A percentile compares a stretch with the other conserved stretches of the same genome.
Conservation (phyloP, 2,329 filamentous ascomycete genomes). For the Sclerotinia minor region DNA sequence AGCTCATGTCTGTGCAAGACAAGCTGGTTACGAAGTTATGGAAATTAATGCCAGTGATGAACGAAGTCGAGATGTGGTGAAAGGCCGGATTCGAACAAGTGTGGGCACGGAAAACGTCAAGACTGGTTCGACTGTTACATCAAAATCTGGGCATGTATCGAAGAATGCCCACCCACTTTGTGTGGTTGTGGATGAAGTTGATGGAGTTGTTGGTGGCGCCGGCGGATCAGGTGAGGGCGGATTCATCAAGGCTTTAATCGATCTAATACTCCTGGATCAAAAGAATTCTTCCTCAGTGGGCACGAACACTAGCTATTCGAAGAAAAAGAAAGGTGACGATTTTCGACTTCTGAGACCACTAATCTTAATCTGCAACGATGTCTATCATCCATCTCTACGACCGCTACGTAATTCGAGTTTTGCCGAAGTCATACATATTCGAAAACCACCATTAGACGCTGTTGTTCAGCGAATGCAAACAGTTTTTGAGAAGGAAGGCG, state of each 20-base stretch:
- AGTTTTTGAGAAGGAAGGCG: slow-evolving; percentile 86
- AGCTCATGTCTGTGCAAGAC: slow-evolving; percentile 90
- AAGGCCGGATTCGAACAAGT: slow-evolving; percentile 85
- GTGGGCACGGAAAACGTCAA: slow-evolving; percentile 94
- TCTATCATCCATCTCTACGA: slow-evolving; percentile 86
- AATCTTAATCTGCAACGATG: slow-evolving; percentile 94
- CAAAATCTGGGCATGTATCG: slow-evolving; percentile 53
- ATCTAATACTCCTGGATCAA: slow-evolving; percentile 82
- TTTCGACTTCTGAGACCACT: slow-evolving; percentile 86
- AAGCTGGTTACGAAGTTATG: slow-evolving; percentile 93
- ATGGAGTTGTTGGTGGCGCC: slow-evolving; percentile 84
- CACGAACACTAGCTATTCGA: slow-evolving; percentile 41
- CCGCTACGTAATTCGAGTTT: slow-evolving; percentile 80
- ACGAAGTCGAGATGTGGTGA: slow-evolving; percentile 84
- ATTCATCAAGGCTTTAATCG: slow-evolving; percentile 92
- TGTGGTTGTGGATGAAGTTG: slow-evolving; percentile 93
- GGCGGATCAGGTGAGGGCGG: slow-evolving; percentile 81
- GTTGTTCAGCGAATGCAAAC: slow-evolving; percentile 78
- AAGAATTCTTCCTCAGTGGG: slow-evolving; percentile 59
- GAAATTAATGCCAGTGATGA: slow-evolving; percentile 99
- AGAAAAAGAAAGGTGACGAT: slow-evolving; percentile 73
- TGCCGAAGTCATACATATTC: slow-evolving; percentile 88
- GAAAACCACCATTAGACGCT: slow-evolving; percentile 83
- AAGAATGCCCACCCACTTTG: slow-evolving; percentile 86
- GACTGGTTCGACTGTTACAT: slow-evolving; percentile 58